Conservation (phyloP, 768 basidiomycete species). For the Serendipita indica region DNA sequence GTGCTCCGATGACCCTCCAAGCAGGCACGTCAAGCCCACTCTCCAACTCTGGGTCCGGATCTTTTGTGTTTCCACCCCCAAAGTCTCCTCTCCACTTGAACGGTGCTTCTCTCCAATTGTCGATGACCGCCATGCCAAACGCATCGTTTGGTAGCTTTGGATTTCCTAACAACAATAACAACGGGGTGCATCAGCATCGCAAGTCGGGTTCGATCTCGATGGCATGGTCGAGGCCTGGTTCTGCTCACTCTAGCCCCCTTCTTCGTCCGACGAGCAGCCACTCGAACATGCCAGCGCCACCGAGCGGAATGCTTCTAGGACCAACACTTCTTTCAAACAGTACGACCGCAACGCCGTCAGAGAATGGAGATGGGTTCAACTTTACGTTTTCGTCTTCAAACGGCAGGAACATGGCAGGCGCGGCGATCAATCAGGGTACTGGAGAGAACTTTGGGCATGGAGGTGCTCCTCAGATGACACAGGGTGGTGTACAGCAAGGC, state of each 20-base stretch:
- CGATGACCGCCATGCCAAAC: neutral
- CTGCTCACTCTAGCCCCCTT: constrained; percentile 1
- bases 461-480: neutral
- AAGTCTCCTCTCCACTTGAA: neutral
- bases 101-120: neutral
- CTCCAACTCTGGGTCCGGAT: neutral
- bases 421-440: neutral
- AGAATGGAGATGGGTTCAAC: neutral
- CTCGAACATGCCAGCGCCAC: neutral
- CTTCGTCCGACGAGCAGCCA: neutral
- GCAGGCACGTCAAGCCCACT: neutral
- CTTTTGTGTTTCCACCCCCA: neutral
- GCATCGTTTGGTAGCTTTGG: neutral
- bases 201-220: constrained; percentile 3
- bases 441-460: no score
- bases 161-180: neutral
- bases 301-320: constrained; percentile 1
- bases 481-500: neutral
- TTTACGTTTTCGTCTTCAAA: neutral
- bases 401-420: neutral
- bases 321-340: neutral
- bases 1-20: neutral
- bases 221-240: constrained; percentile 1
- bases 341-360: neutral
- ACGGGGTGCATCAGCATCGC: neutral